Evolutionary conservation across 768 basidiomycete genomes (phyloP).

Genomic region (Strobilomyces confusus): DNA sequence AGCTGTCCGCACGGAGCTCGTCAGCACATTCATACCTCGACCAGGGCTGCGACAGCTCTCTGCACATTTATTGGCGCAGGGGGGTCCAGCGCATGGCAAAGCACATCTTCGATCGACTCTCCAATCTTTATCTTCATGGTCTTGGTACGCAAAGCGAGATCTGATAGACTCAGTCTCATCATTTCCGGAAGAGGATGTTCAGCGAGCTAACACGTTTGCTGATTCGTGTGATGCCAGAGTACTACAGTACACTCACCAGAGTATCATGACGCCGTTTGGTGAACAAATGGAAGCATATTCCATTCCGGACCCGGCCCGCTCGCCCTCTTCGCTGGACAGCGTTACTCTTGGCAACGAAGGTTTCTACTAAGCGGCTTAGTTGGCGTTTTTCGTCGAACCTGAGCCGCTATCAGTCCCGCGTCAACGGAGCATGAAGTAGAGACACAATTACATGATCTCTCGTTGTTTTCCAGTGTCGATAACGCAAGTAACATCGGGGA

Average conservation of each 20-base stretch:
- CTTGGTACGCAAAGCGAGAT: constrained; percentile 87
- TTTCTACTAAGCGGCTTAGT: constrained; percentile 86
- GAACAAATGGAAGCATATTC: constrained; percentile 94
- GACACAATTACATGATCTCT: constrained; percentile 72
- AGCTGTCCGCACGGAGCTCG: background rate
- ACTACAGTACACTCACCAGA: constrained; percentile 41
- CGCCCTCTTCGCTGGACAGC: constrained; percentile 86
- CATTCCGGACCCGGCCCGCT: constrained; percentile 86
- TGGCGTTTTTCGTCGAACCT: constrained; percentile 98
- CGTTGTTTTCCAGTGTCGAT: constrained; percentile 92
- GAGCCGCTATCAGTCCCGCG: constrained; percentile 3
- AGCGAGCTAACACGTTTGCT: constrained; percentile 53
- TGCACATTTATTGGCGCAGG: constrained; percentile 84
- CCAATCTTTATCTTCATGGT: constrained; percentile 90
- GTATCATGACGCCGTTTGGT: constrained; percentile 83
- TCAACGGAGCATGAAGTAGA: background rate
- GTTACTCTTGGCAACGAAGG: constrained; percentile 88
- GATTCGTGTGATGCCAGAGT: background rate
- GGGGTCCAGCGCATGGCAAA: constrained; percentile 86
- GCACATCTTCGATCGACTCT: constrained; percentile 82
- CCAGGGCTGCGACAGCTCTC: constrained; percentile 83
- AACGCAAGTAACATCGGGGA: constrained; percentile 95
- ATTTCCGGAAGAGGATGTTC: constrained; percentile 95
- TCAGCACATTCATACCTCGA: constrained; percentile 55
- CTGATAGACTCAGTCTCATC: constrained; percentile 87